These are phyloP conservation scores for Alternaria alternata DNA, from an alignment of 2,329 filamentous ascomycete species.

Conservation along the genomic window DNA sequence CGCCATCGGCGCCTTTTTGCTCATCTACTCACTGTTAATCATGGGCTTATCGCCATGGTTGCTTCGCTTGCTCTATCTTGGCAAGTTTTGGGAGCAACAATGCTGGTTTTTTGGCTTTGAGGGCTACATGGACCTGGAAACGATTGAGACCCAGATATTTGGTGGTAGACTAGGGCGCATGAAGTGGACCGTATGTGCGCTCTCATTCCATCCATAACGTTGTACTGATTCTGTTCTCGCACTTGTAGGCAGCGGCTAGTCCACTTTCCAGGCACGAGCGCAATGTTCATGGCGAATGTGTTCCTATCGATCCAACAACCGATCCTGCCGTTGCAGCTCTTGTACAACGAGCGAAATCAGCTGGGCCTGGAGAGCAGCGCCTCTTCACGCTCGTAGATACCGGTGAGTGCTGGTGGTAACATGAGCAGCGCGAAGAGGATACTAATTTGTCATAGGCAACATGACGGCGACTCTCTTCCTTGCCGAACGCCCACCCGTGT, in stretches of 20 bases:
- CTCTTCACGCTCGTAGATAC: conserved; percentile 46
- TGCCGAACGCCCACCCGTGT: conserved; percentile 52
- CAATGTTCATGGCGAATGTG: conserved; percentile 41
- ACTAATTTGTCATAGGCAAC: conserved; percentile 37
- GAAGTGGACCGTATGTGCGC: conserved; percentile 45
- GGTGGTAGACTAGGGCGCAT: conserved; percentile 48
- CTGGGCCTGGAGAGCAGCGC: conserved; percentile 36
- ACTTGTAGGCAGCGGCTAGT: conserved; percentile 23
- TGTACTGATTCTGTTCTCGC: neutral
- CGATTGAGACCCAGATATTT: conserved; percentile 52
- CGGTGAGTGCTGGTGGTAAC: conserved; percentile 22
- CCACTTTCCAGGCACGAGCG: conserved; percentile 45
- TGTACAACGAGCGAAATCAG: conserved; percentile 34
- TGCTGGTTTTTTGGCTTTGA: conserved; percentile 57
- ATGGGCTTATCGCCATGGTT: conserved; percentile 46
- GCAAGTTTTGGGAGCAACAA: conserved; percentile 53
- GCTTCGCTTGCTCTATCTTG: conserved; percentile 49
- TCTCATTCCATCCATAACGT: neutral
- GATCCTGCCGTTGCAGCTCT: conserved; percentile 30
- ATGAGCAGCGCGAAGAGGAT: neutral
- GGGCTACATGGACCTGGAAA: conserved; percentile 51
- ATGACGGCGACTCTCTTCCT: conserved; percentile 56
- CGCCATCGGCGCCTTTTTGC: conserved; percentile 21
- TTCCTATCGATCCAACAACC: conserved; percentile 43
- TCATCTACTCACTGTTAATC: conserved; percentile 38